These are phyloP conservation scores for Pseudocercospora musae DNA, from an alignment of 2,329 filamentous ascomycete genomes.

Conservation along the genomic window DNA sequence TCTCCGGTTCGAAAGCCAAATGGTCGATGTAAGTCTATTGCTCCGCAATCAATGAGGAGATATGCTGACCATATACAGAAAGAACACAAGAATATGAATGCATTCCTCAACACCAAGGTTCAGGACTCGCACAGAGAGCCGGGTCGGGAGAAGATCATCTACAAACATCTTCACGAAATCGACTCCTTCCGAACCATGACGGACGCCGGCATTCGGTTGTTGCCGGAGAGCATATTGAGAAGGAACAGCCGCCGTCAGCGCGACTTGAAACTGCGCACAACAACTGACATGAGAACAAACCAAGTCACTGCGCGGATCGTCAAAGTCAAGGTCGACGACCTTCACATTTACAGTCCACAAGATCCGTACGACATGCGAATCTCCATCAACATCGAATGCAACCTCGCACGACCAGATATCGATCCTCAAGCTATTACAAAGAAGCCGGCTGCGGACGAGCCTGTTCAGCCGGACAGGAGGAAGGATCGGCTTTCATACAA, in stretches of 20 bases:
- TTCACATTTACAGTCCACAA: constrained; percentile 79
- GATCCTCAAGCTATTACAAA: constrained; percentile 56
- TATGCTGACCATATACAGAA: constrained; percentile 46
- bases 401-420: constrained; percentile 51
- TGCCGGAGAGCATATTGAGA: constrained; percentile 49
- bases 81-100: constrained; percentile 81
- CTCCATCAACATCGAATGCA: constrained; percentile 91
- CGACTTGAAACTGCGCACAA: constrained; percentile 60
- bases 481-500: constrained; percentile 92
- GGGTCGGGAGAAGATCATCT: constrained; percentile 64
- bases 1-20: constrained; percentile 73
- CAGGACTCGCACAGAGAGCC: constrained; percentile 24
- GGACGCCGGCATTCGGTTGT: constrained; percentile 53
- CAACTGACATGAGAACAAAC: constrained; percentile 64
- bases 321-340: constrained; percentile 74
- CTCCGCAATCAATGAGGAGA: background rate
- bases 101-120: constrained; percentile 72
- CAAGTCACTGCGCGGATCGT: constrained; percentile 75
- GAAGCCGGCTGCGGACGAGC: constrained; percentile 46
- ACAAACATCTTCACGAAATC: constrained; percentile 76
- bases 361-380: constrained; percentile 85
- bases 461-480: constrained; percentile 38
- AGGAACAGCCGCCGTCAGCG: constrained; percentile 44
- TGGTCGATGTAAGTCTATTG: constrained; percentile 70
- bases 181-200: constrained; percentile 82